Base-by-base conservation (phyloP, 371 early-diverging fungal genomes). In the Cokeromyces recurvatus region DNA sequence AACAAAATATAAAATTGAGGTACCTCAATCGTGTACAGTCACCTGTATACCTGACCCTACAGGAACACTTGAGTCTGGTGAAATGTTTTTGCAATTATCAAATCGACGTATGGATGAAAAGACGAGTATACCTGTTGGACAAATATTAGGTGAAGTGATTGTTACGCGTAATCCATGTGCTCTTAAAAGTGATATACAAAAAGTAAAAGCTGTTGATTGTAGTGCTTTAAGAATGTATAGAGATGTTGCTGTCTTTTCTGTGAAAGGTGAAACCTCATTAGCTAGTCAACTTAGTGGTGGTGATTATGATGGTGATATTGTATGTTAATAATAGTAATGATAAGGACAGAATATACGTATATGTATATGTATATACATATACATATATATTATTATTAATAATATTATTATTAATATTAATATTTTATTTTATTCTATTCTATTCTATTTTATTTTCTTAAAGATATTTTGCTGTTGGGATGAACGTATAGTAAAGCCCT, bases 391-490 rank as follows among this genome's bases (percentile, higher is more conserved):
- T n/a, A n/a, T n/a, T n/a, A n/a, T n/a, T n/a, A n/a, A n/a, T n/a
- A n/a, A 5, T 43, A n/a, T n/a, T n/a, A n/a, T n/a, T n/a, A n/a
- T n/a, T n/a, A n/a, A n/a, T n/a, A n/a, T n/a, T n/a, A n/a, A n/a
- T n/a, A n/a, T n/a, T n/a, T n/a, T n/a, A n/a, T n/a, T n/a, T n/a
- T n/a, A n/a, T n/a, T n/a, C n/a, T n/a, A n/a, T n/a, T n/a, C n/a
- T n/a, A n/a, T n/a, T n/a, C n/a, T n/a, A n/a, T n/a, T n/a, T n/a
- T n/a, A n/a, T n/a, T n/a, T n/a, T n/a, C n/a, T n/a, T n/a, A n/a
- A n/a, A 75, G 76, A 46, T 76, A 27, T 76, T 73, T 38, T 71
- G 71, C 43, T 76, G 74, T 39, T 75, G 76, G 76, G 76, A 75
- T 54, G 59, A 62, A 14, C 62, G 69, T 15, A 57, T 76, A 8